Conservation (phyloP, 106 monocot genomes). For the Dendrobium huoshanense region DNA sequence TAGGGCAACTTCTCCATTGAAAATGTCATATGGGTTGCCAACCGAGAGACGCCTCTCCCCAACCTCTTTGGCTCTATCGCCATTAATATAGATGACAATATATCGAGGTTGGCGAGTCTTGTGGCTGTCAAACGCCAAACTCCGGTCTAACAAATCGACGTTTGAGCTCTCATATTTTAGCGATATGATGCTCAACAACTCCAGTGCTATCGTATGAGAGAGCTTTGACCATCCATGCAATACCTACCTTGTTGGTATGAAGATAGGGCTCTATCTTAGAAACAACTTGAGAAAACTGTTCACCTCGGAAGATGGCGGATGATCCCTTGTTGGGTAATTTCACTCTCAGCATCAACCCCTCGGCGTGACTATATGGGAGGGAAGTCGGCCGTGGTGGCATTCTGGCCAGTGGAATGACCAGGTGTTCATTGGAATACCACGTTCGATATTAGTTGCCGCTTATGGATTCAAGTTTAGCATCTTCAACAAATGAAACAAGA, state of each 20-base stretch:
- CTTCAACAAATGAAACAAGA: conserved; percentile 9
- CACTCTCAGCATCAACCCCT: conserved; percentile 11
- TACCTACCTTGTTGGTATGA: conserved; percentile 27
- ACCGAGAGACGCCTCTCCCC: conserved; percentile 25
- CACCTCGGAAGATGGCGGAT: conserved; percentile 27
- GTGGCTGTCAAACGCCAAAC: conserved; percentile 15
- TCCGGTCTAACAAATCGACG: not conserved
- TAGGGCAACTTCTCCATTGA: conserved; percentile 17
- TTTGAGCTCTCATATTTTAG: conserved; percentile 8
- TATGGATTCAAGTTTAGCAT: conserved; percentile 34
- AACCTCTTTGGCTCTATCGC: conserved; percentile 9
- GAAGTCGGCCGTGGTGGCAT: not conserved
- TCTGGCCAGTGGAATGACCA: not conserved
- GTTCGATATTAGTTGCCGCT: not conserved
- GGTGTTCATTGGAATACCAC: conserved; percentile 3
- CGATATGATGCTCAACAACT: conserved; percentile 19
- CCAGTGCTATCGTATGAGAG: not conserved
- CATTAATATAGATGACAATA: conserved; percentile 15
- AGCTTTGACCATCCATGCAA: conserved; percentile 9
- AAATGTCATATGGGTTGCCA: conserved; percentile 50
- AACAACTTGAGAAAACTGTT: conserved; percentile 7
- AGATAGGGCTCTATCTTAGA: conserved; percentile 11
- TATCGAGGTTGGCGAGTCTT: not conserved
- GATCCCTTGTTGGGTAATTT: conserved; percentile 37
- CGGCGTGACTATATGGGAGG: not conserved